These are phyloP conservation scores for Penicillium decumbens DNA, from an alignment of 2,329 filamentous ascomycete genomes.

Conservation along the genomic window DNA sequence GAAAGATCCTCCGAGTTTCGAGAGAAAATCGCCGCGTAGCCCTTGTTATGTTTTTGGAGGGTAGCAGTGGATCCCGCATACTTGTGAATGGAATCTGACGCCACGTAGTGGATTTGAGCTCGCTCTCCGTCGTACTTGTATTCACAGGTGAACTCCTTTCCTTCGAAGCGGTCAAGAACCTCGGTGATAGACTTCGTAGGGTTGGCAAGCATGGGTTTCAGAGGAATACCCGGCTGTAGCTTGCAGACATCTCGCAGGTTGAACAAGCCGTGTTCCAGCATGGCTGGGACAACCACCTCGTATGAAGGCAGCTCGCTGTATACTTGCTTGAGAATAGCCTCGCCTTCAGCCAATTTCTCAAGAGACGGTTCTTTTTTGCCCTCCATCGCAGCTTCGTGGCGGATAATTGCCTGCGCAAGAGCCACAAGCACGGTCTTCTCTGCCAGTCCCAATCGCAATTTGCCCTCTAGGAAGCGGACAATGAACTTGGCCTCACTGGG, in stretches of 20 bases:
- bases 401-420: conserved; percentile 80
- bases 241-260: conserved; percentile 81
- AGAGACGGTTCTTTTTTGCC: conserved; percentile 66
- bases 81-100: conserved; percentile 68
- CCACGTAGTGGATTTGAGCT: conserved; percentile 97
- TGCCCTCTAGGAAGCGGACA: conserved; percentile 88
- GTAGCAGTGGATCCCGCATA: conserved; percentile 61
- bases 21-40: conserved; percentile 90
- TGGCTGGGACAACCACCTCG: conserved; percentile 86
- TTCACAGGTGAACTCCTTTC: conserved; percentile 93
- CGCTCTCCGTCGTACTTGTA: conserved; percentile 98
- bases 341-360: conserved; percentile 74
- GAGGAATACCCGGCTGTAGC: conserved; percentile 82
- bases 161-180: conserved; percentile 92
- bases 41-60: conserved; percentile 61
- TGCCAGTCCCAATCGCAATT: conserved; percentile 82
- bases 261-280: conserved; percentile 80
- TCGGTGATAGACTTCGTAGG: conserved; percentile 98
- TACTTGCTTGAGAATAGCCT: conserved; percentile 80
- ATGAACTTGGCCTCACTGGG: conserved; percentile 93
- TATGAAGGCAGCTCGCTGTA: conserved; percentile 94
- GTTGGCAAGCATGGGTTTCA: conserved; percentile 98
- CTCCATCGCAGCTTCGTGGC: conserved; percentile 70
- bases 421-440: conserved; percentile 89
- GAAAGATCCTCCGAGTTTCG: conserved; percentile 95